A percentile compares a stretch with the other conserved stretches of the same genome.
These are phyloP conservation scores for Xanthoconium separans DNA, from an alignment of 1,284 basidiomycete genomes.

Conservation along the genomic window DNA sequence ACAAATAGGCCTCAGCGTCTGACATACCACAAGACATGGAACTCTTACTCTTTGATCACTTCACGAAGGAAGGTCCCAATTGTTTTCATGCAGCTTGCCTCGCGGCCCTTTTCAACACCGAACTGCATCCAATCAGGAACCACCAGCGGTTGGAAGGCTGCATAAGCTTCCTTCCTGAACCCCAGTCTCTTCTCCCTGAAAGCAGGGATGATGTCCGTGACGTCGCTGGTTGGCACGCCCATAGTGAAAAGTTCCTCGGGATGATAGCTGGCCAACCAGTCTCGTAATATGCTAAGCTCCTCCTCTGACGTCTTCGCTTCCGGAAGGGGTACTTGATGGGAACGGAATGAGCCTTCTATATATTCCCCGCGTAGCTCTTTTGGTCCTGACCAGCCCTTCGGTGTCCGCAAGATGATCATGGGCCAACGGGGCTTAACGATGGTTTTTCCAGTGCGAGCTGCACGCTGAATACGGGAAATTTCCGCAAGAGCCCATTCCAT, in stretches of 20 bases:
- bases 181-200: slow-evolving; percentile 58
- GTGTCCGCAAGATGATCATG: slow-evolving; percentile 78
- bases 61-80: slow-evolving; percentile 59
- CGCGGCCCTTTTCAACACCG: slow-evolving; percentile 50
- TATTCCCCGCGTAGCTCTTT: slow-evolving; percentile 62
- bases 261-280: slow-evolving; percentile 71
- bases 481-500: slow-evolving; percentile 82
- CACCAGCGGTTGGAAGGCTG: slow-evolving; percentile 57
- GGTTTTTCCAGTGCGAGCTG: slow-evolving; percentile 72
- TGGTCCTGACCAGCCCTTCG: slow-evolving; percentile 78
- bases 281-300: slow-evolving; percentile 61
- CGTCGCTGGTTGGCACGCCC: slow-evolving; percentile 48
- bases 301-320: slow-evolving; percentile 60
- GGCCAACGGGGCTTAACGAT: slow-evolving; percentile 87
- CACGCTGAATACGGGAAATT: slow-evolving; percentile 75
- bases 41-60: slow-evolving; percentile 54
- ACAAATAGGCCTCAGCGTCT: neutral
- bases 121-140: slow-evolving; percentile 68
- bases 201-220: slow-evolving; percentile 61
- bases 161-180: slow-evolving; percentile 65
- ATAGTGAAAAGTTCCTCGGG: slow-evolving; percentile 61
- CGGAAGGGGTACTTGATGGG: slow-evolving; percentile 83
- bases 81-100: slow-evolving; percentile 78
- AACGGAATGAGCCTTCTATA: slow-evolving; percentile 75
- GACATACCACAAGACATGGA: neutral